Conservation (phyloP, 305 asterid species). For the Stenogyne calaminthoides region DNA sequence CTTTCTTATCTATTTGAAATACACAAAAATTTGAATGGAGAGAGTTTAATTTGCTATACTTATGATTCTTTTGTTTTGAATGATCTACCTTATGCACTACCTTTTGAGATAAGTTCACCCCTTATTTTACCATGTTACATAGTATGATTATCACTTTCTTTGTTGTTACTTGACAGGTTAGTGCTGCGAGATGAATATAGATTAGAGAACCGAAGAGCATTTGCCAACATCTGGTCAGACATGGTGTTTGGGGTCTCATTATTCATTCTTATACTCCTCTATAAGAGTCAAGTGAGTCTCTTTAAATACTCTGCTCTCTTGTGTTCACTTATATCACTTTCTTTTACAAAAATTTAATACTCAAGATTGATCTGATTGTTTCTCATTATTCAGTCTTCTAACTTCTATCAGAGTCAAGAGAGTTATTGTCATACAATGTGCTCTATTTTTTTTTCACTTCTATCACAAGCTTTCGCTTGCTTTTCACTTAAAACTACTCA, state of each 20-base stretch:
- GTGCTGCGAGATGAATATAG: conserved; percentile 88
- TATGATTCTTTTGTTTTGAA: not conserved
- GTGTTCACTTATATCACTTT: conserved; percentile 5
- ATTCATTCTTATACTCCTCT: conserved; percentile 79
- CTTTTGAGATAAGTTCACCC: not conserved
- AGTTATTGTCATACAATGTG: conserved; percentile 33
- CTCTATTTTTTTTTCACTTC: conserved; percentile 9
- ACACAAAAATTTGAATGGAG: too few relatives aligned
- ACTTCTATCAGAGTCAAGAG: conserved; percentile 78
- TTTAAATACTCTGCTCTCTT: conserved; percentile 6
- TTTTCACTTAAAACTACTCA: not conserved
- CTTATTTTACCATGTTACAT: conserved; percentile 2
- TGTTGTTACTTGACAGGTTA: conserved; percentile 54
- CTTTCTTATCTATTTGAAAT: too few relatives aligned
- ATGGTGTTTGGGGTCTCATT: conserved; percentile 82
- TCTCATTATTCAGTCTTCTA: conserved; percentile 42
- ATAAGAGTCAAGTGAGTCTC: conserved; percentile 75
- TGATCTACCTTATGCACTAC: not conserved
- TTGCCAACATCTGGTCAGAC: conserved; percentile 98
- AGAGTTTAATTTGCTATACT: not conserved
- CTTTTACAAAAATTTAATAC: not conserved
- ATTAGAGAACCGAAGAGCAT: conserved; percentile 87
- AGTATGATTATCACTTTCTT: not conserved
- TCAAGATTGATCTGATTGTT: conserved; percentile 5
- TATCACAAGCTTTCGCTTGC: not conserved